Evolutionary conservation across 2,329 filamentous ascomycete species (phyloP).

Genomic region (Scortechinia acanthostroma): DNA sequence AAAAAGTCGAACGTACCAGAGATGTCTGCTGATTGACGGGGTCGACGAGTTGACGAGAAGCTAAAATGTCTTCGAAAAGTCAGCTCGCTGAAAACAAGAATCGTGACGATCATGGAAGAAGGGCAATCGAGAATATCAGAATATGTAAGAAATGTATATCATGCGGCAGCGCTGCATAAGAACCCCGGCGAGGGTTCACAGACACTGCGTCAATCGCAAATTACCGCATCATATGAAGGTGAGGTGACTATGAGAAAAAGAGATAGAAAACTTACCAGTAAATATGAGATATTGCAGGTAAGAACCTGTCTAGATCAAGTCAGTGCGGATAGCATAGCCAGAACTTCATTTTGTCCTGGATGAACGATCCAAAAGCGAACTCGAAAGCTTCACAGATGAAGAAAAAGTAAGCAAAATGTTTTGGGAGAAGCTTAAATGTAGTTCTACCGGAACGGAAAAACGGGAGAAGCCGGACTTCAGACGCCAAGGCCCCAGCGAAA

Average conservation of each 20-base stretch:
- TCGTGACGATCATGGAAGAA: conserved; percentile 1
- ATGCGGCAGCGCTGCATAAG: conserved; percentile 70
- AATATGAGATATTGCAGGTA: no score
- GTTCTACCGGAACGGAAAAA: neutral
- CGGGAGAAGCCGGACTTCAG: conserved; percentile 5
- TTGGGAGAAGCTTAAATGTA: no score
- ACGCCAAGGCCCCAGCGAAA: conserved; percentile 6
- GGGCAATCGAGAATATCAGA: conserved; percentile 52
- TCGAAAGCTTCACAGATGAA: no score
- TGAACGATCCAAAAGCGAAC: no score
- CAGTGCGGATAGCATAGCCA: no score
- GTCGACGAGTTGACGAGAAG: no score
- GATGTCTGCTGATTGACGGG: no score
- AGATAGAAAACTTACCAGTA: no score
- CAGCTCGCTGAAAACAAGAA: neutral
- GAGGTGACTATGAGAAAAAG: conserved; percentile 9
- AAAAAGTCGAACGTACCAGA: conserved; percentile 4
- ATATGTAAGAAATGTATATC: conserved; percentile 99
- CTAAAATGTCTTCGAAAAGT: neutral
- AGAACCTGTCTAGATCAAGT: no score
- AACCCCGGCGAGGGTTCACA: conserved; percentile 89
- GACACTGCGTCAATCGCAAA: conserved; percentile 92
- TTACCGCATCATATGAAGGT: conserved; percentile 77
- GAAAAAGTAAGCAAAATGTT: no score
- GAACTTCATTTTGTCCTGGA: no score